Percentiles rank a stretch among this genome's conserved stretches.
Evolutionary conservation across 768 basidiomycete species (phyloP).

Genomic region (Tulasnella sp.): DNA sequence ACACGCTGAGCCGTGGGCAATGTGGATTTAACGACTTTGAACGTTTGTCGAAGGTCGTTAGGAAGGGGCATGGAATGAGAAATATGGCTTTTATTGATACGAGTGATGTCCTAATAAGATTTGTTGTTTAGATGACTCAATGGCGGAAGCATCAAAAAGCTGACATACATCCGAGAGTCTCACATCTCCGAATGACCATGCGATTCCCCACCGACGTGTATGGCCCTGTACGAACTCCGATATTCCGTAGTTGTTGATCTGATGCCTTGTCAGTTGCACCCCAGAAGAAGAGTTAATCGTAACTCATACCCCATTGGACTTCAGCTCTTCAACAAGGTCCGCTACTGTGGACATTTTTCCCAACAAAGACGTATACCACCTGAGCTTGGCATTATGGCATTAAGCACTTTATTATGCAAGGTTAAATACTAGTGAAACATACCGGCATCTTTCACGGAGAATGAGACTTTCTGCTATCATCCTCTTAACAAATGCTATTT

Average conservation of each 20-base stretch:
- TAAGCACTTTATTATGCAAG: background rate
- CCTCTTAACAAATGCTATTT: conserved; percentile 55
- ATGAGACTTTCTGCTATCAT: conserved; percentile 66
- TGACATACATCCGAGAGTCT: conserved; percentile 69
- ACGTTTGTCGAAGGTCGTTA: conserved; percentile 40
- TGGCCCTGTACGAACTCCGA: conserved; percentile 75
- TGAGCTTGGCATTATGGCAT: conserved; percentile 21
- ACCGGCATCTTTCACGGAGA: conserved; percentile 47
- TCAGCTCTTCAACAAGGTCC: conserved; percentile 44
- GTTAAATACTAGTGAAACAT: conserved; percentile 17
- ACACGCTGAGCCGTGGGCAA: conserved; percentile 21
- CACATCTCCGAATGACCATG: conserved; percentile 59
- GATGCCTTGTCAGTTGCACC: background rate
- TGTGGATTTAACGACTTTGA: conserved; percentile 14
- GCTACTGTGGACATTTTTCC: conserved; percentile 71
- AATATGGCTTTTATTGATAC: conserved; percentile 27
- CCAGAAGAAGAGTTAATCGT: background rate
- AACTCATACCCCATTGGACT: conserved; percentile 31
- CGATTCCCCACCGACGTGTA: conserved; percentile 85
- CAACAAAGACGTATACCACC: conserved; percentile 91
- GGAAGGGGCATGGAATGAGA: conserved; percentile 43
- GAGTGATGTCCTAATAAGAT: conserved; percentile 21
- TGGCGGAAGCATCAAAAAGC: background rate
- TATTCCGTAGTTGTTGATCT: conserved; percentile 82
- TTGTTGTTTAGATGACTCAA: background rate